Evolutionary conservation across 163 green algal genomes (phyloP).

Genomic region (Chlamydomonas reinhardtii): DNA sequence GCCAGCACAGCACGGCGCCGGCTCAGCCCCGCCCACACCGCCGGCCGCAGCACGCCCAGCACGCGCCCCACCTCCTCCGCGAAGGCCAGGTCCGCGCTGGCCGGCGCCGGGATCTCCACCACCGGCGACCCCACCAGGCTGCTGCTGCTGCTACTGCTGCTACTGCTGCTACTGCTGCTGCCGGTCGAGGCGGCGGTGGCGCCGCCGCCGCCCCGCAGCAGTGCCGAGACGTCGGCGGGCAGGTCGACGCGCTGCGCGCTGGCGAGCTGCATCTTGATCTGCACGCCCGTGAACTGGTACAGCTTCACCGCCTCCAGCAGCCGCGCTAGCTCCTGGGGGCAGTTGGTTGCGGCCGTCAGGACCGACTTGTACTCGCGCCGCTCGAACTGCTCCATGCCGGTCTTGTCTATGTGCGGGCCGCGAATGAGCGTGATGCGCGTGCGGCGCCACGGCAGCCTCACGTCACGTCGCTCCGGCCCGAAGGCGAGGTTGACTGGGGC

Average conservation of each 20-base stretch:
- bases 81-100: slow-evolving; percentile 12
- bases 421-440: slow-evolving; percentile 63
- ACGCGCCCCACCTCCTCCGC: not conserved
- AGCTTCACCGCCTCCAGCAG: slow-evolving; percentile 63
- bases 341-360: slow-evolving; percentile 51
- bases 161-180: too few species aligned
- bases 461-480: slow-evolving; percentile 10
- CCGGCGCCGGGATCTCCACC: slow-evolving; percentile 14
- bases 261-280: slow-evolving; percentile 45
- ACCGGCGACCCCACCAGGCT: slow-evolving; percentile 8
- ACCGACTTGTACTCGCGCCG: slow-evolving; percentile 53
- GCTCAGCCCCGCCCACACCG: slow-evolving; percentile 25
- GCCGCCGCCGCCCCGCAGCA: slow-evolving; percentile 4
- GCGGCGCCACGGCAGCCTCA: slow-evolving; percentile 38
- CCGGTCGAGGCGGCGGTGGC: slow-evolving; percentile 1
- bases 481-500: slow-evolving; percentile 15
- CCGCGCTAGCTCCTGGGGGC: slow-evolving; percentile 54
- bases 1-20: not conserved
- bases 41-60: slow-evolving; percentile 31
- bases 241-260: slow-evolving; percentile 44
- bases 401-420: slow-evolving; percentile 67
- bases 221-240: slow-evolving; percentile 19
- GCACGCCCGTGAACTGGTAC: slow-evolving; percentile 65
- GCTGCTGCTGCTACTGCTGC: not conserved
- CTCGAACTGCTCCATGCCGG: slow-evolving; percentile 68